Percentiles rank a stretch among this genome's conserved stretches.
phyloP scores from a whole-genome alignment of 345 rosid species.

The Geranium rotundifolium region DNA sequence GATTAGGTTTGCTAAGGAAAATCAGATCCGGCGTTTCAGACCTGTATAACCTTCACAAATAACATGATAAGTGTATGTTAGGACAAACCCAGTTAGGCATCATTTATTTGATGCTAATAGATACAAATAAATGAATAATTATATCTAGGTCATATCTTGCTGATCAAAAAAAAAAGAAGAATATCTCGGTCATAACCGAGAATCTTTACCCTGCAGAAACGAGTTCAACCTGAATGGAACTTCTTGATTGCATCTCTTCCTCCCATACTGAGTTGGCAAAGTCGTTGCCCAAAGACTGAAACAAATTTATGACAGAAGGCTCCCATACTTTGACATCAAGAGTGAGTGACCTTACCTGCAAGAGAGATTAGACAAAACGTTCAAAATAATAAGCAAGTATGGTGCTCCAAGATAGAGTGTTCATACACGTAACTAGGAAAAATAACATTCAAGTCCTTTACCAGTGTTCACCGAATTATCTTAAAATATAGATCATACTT shows the following conservation, averaged over 20 bases:
- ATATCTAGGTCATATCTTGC: too few relatives aligned
- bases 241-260: conserved; percentile 83
- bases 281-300: conserved; percentile 88
- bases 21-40: conserved; percentile 51
- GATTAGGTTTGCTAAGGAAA: conserved; percentile 57
- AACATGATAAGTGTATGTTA: conserved; percentile 15
- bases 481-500: too few relatives aligned
- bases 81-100: conserved; percentile 4
- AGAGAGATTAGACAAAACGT: conserved; percentile 10
- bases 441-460: too few relatives aligned
- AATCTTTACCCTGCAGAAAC: conserved; percentile 43
- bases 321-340: conserved; percentile 99
- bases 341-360: conserved; percentile 92
- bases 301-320: conserved; percentile 88
- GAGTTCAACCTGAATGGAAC: conserved; percentile 53
- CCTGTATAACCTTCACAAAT: conserved; percentile 37
- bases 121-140: conserved; percentile 10
- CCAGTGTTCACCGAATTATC: too few relatives aligned
- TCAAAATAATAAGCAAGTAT: too few relatives aligned
- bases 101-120: conserved; percentile 2
- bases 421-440: too few relatives aligned
- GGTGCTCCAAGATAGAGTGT: too few relatives aligned
- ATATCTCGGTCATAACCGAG: conserved; percentile 6
- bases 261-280: conserved; percentile 97
- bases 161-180: too few relatives aligned